A percentile compares a stretch with the other conserved stretches of the same genome.
Conservation (phyloP, 2,329 filamentous ascomycete species). For the Colletotrichum eremochloae region DNA sequence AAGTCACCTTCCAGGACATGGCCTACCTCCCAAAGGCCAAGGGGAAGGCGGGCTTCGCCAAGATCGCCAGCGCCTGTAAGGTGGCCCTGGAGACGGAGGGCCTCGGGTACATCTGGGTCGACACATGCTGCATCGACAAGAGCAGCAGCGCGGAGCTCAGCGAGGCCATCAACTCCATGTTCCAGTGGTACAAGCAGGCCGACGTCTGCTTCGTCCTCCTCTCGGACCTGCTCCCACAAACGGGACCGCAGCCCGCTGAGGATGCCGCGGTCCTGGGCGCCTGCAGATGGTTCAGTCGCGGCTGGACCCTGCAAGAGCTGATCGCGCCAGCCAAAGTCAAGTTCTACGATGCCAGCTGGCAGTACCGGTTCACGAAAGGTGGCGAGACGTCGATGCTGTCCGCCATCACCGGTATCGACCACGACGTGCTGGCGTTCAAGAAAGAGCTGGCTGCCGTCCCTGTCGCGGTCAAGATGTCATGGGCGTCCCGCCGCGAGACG, state of each 20-base stretch:
- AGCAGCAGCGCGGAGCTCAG: slow-evolving; percentile 45
- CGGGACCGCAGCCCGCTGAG: not conserved
- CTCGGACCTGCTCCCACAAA: slow-evolving; percentile 31
- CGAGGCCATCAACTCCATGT: slow-evolving; percentile 45
- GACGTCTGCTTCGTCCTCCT: slow-evolving; percentile 44
- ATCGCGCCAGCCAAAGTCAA: slow-evolving; percentile 39
- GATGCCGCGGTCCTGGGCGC: not conserved
- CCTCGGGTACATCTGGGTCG: slow-evolving; percentile 44
- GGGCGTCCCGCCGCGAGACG: slow-evolving; percentile 46
- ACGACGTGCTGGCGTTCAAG: not conserved
- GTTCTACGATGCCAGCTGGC: slow-evolving; percentile 43
- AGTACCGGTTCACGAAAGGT: slow-evolving; percentile 31
- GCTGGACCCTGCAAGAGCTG: slow-evolving; percentile 45
- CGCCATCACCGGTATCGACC: slow-evolving; percentile 20
- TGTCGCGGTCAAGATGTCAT: slow-evolving; percentile 48
- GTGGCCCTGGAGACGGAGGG: slow-evolving; percentile 19
- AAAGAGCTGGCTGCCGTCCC: not conserved
- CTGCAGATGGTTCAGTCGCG: slow-evolving; percentile 44
- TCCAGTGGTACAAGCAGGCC: slow-evolving; percentile 44
- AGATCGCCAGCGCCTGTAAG: slow-evolving; percentile 34
- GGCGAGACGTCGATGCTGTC: not conserved
- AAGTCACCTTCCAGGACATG: slow-evolving; percentile 46
- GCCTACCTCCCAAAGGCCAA: not conserved
- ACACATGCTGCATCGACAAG: slow-evolving; percentile 49
- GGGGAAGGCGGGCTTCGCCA: slow-evolving; percentile 27